Base-by-base conservation (phyloP, 129 eudicot genomes). In the Mikania micrantha region DNA sequence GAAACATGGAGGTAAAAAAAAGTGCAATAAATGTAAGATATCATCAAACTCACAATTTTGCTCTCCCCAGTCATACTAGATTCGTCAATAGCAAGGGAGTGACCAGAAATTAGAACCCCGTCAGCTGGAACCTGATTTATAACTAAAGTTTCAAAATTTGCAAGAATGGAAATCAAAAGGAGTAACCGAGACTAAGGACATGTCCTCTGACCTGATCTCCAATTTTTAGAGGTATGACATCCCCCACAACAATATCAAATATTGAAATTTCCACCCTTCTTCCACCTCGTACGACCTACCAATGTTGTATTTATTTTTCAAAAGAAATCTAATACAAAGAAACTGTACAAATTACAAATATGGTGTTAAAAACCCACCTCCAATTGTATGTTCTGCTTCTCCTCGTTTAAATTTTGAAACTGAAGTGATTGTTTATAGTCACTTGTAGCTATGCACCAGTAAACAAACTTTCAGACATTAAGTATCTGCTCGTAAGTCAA, bases 41-140 rank as follows among this genome's bases (percentile, higher is more conserved):
- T 32, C 16, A 29, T 4, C 5, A 22, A 47, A 69, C 95, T 73
- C 69, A 92, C 98, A 69, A 88, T 88, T 78, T 88, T 92, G 77
- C 96, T 88, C 87, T 92, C 98, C 66, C 98, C 98, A 9, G 98
- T 92, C 98, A 92, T 92, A 75, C 96, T 92, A 25, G 98, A 92
- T 76, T 92, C 98, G 70, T 92, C 98, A 74, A 92, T 71, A 75
- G 88, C 80, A 58, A 92, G 96, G 32, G 96, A 85, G 5, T 92
- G 96, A 60, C 98, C 96, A 12, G 95, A 85, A 41, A 92, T 72
- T 42, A 92, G 34, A 47, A 92, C 72, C 34, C 98, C 98, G 63
- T 92, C 98, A 22, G 98, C 98, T 17, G 98, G 96, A 38, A 92
- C 96, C 98, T 92, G 78, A 32, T n/a, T 50, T 16, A 63, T 59